Evolutionary conservation across 768 basidiomycete species (phyloP), one percentile per base, ranked within the genome.

Genomic region (Mycena albidolilacea): DNA sequence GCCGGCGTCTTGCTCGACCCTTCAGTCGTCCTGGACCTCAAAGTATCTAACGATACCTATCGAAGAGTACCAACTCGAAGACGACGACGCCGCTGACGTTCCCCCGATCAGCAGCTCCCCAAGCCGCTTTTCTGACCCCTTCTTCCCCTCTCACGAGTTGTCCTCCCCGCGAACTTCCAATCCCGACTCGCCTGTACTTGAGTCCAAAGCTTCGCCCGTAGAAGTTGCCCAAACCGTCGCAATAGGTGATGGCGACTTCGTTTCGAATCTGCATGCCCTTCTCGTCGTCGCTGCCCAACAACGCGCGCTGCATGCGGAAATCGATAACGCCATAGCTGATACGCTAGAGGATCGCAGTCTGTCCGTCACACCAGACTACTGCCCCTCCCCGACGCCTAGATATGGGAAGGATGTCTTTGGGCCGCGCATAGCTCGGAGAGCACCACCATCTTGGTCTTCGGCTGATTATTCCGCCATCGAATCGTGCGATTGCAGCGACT

Each of bases 31-130:
- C 6, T 48, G 35, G 59, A 68, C 19, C 46, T 23, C 66, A 5
- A 64, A 59, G 8, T 37, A 41, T 43, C 62, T 44, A 19, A 67
- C 64, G 38, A 62, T 21, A 4, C 19, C 48, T 7, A 65, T 76
- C 61, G 64, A 64, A 67, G 69, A 73, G 37, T n/a, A 61, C 43
- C 65, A 63, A 15, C 46, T 67, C 35, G 75, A 76, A 52, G 75
- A 74, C 8, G 70, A 75, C 37, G 66, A 57, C 17, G 41, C n/a
- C 46, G 63, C 68, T 10, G 17, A 44, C 50, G 63, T 57, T 23
- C 72, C 75, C 8, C 72, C 72, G 10, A 37, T 64, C 57, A 76
- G 72, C 64, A 74, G 75, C 60, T 74, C 73, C 19, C 72, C 75
- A 4, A 43, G 63, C 35, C 67, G 69, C 43, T 76, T 70, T 11